Evolutionary conservation across 2,329 filamentous ascomycete species (phyloP), one percentile per base, ranked within the genome.

Genomic region (Aspergillus sp.): DNA sequence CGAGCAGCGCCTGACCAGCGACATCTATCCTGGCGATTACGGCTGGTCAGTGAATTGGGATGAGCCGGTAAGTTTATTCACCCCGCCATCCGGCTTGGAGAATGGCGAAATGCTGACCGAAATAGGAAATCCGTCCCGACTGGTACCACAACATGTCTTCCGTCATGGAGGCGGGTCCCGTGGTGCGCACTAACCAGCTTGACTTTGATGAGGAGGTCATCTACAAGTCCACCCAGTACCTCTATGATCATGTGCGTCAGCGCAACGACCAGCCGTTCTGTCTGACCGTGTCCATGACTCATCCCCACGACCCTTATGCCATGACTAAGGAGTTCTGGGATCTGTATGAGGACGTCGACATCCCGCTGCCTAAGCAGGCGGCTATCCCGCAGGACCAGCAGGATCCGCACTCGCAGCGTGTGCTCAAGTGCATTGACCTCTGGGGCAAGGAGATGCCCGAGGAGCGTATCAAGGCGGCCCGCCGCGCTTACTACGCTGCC

Each of bases 131-230:
- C 48, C 86, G 93, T 49, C 87, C 94, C 45, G 93, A 97, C 78
- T 97, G 92, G 91, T 97, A 95, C 75, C 93, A 97, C 82, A 97
- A 97, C 75, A 92, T 93, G 78, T 93, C 91, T 71, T 97, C 92
- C 6, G 94, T 97, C 68, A 82, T 94, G 71, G 92, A 97, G 76
- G 93, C 93, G 0, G 93, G 93, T 9, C 87, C 89, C 30, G 96
- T 92, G 70, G 89, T 96, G 43, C 87, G 92, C 66, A 96, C 91
- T 78, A 97, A 97, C 79, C 93, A 97, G 82, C 84, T 97, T 55
- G 93, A 97, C 75, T 97, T 94, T 70, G 93, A 97, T 70, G 93
- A 97, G 79, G 93, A 97, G 78, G 92, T 97, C 74, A 94, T 97
- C 88, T 94, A 91, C 81, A 91, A 89, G 77, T 91, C 91, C 54